phyloP scores from a whole-genome alignment of 768 basidiomycete species.

The Mycena capillaripes region DNA sequence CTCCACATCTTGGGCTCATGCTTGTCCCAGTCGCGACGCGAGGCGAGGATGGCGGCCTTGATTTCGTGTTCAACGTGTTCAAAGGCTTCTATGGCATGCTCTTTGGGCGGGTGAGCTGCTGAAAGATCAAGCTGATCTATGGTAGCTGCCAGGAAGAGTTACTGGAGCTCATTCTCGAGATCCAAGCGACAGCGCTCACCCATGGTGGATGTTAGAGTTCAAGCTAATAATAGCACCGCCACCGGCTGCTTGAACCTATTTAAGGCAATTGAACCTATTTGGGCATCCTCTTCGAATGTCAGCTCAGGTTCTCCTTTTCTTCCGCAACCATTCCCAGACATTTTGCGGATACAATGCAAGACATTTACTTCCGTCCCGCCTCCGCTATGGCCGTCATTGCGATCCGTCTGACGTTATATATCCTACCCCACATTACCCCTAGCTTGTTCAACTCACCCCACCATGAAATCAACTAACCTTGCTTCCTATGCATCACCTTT shows the following conservation, averaged over 20 bases:
- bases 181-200: conserved; percentile 32
- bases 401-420: conserved; percentile 3
- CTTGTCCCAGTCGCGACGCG: conserved; percentile 78
- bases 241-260: conserved; percentile 3
- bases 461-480: conserved; percentile 15
- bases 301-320: no score
- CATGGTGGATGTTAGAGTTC: conserved; percentile 32
- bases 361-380: conserved; percentile 22
- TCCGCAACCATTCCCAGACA: no score
- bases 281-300: no score
- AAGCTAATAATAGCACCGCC: conserved; percentile 1
- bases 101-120: conserved; percentile 69
- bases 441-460: background rate
- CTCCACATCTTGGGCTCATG: conserved; percentile 84
- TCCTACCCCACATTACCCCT: conserved; percentile 4
- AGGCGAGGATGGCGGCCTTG: conserved; percentile 75
- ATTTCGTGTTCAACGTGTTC: conserved; percentile 64
- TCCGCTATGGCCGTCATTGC: background rate
- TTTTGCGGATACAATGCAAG: conserved; percentile 2
- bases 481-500: background rate
- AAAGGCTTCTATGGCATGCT: conserved; percentile 78
- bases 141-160: conserved; percentile 59
- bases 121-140: conserved; percentile 70
- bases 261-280: no score
- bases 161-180: background rate